A percentile compares a stretch with the other conserved stretches of the same genome.
Conservation (phyloP, 2,329 filamentous ascomycete species). For the Lachnellula willkommii region DNA sequence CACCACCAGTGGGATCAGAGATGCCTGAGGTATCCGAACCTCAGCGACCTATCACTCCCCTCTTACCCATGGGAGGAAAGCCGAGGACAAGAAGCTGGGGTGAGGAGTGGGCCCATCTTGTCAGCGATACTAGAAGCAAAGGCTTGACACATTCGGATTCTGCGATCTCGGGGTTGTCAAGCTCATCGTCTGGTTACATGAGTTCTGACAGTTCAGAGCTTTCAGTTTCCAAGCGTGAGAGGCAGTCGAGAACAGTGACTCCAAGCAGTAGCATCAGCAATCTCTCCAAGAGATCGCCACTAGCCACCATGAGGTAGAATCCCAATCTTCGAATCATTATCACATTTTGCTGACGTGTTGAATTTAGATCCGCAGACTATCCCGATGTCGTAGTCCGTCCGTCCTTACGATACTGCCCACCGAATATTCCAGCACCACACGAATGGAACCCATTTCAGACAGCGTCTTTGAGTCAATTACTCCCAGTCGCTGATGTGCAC, state of each 20-base stretch:
- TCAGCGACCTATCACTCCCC: constrained; percentile 12
- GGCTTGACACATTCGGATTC: constrained; percentile 16
- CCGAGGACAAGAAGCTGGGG: constrained; percentile 14
- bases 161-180: constrained; percentile 18
- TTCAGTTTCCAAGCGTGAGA: constrained; percentile 7
- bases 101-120: constrained; percentile 22
- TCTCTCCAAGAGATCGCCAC: constrained; percentile 21
- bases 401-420: constrained; percentile 21
- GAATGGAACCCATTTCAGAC: constrained; percentile 18
- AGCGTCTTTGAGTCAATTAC: constrained; percentile 15
- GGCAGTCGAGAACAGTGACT: constrained; percentile 16
- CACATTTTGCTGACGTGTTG: constrained; percentile 4
- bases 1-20: not conserved
- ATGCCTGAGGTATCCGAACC: constrained; percentile 2
- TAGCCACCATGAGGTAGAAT: constrained; percentile 24
- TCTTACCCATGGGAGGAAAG: constrained; percentile 6
- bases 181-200: constrained; percentile 13
- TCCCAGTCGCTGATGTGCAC: constrained; percentile 16
- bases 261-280: constrained; percentile 28
- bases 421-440: constrained; percentile 19
- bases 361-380: constrained; percentile 20
- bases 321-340: not conserved
- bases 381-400: constrained; percentile 22
- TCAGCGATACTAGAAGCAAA: constrained; percentile 5
- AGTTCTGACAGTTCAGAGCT: constrained; percentile 12